Evolutionary conservation across 2,329 filamentous ascomycete genomes (phyloP).

Genomic region (Dactylonectria macrodidyma): DNA sequence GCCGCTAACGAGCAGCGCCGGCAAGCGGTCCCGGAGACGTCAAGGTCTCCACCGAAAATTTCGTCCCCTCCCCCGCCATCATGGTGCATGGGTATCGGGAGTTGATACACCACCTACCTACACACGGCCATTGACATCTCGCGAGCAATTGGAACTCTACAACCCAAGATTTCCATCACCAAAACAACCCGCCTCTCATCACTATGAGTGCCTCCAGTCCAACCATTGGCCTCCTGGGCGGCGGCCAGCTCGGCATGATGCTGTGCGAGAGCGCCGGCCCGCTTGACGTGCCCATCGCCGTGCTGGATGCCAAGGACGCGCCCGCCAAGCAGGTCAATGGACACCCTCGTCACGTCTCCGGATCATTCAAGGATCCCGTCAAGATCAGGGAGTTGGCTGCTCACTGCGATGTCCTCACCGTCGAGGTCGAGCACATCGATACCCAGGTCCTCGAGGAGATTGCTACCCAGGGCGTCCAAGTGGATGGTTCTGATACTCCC

Average conservation of each 20-base stretch:
- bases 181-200: not conserved
- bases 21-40: conserved; percentile 5
- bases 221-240: conserved; percentile 67
- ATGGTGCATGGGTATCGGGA: conserved; percentile 12
- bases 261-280: conserved; percentile 85
- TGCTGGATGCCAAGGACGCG: conserved; percentile 82
- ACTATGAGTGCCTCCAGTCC: conserved; percentile 4
- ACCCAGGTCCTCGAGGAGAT: conserved; percentile 92
- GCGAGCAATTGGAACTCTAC: too few species aligned
- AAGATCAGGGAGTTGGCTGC: conserved; percentile 86
- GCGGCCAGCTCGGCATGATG: conserved; percentile 92
- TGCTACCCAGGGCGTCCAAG: conserved; percentile 73
- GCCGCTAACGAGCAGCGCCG: not conserved
- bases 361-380: conserved; percentile 88
- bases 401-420: conserved; percentile 85
- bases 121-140: not conserved
- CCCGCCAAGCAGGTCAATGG: conserved; percentile 90
- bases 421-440: conserved; percentile 96
- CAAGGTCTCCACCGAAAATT: conserved; percentile 20
- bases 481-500: conserved; percentile 51
- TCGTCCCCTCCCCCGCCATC: conserved; percentile 25
- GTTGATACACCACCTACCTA: not conserved
- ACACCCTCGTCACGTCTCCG: conserved; percentile 81
- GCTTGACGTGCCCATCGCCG: conserved; percentile 83
- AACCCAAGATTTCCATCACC: too few species aligned